Evolutionary conservation across 495 filamentous ascomycete species (phyloP).

Genomic region (Neurospora cerealis): DNA sequence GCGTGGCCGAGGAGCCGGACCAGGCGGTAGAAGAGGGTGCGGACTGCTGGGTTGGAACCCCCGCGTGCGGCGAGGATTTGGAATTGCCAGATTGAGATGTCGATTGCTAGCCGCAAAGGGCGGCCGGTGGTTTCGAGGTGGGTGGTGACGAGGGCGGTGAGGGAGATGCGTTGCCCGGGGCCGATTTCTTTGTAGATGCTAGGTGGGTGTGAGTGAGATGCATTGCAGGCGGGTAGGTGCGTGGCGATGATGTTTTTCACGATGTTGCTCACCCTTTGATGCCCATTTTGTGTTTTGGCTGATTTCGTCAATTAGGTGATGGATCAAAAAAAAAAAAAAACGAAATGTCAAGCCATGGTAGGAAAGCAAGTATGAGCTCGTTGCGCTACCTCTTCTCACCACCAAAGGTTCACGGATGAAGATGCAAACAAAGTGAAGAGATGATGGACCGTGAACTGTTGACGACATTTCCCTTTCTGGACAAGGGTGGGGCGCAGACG

Average conservation of each 20-base stretch:
- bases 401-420: background rate
- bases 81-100: conserved; percentile 96
- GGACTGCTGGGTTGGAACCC: conserved; percentile 80
- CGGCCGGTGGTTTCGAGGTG: conserved; percentile 59
- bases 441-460: conserved; percentile 14
- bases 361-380: background rate
- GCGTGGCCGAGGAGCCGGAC: conserved; percentile 69
- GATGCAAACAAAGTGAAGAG: background rate
- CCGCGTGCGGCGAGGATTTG: conserved; percentile 78
- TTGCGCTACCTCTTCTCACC: background rate
- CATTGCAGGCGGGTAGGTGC: background rate
- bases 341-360: background rate
- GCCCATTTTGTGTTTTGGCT: conserved; percentile 34
- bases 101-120: conserved; percentile 81
- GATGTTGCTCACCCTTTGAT: conserved; percentile 44
- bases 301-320: too few relatives aligned
- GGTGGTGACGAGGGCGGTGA: conserved; percentile 72
- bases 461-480: conserved; percentile 18
- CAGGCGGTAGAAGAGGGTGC: conserved; percentile 88
- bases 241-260: background rate
- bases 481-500: background rate
- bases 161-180: conserved; percentile 63
- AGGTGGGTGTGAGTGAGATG: background rate
- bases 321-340: too few relatives aligned
- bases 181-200: conserved; percentile 90